Base-by-base conservation (phyloP, 306 rosid genomes). In the Castanea mollissima region DNA sequence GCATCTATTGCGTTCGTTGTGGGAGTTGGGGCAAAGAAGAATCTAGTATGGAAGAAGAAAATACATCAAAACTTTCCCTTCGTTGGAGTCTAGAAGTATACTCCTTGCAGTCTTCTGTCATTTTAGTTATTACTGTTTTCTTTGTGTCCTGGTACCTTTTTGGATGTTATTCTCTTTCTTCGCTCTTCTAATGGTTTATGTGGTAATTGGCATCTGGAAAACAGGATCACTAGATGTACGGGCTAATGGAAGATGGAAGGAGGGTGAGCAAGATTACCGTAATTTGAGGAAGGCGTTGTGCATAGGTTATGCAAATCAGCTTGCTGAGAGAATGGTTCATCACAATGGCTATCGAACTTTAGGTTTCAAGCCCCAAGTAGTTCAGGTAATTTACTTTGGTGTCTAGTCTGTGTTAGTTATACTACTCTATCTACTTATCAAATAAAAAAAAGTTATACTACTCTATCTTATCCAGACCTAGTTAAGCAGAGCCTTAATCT, bases 261-360 rank as follows among this genome's bases (percentile, higher is more conserved):
- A 89, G 80, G 83, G 68, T 49, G 83, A 73, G 73, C 82, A 57
- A 27, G 87, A 81, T 81, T 92, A 91, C 85, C 85, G 73, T 76
- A 87, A 85, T 72, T 83, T 95, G 91, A 92, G 99, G 89, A 92
- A 91, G 86, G 91, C 97, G 68, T 83, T 95, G 83, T 92, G 99
- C 79, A 88, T 88, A 60, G 99, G 99, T 44, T 95, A 78, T 90
- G 99, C 98, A 14, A 95, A 82, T 89, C 99, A 95, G 85, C 96
- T 92, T 71, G 97, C 98, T 84, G 99, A 92, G 90, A 86, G 99
- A 87, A 95, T 91, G 92, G 75, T 95, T 76, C 90, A 91, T 81
- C 99, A 95, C 85, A 95, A 95, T 87, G 99, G 99, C 65, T 95
- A 91, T 86, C 89, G 97, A 83, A 95, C 97, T 76, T 86, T 95